Evolutionary conservation across 2,329 filamentous ascomycete species (phyloP), one percentile per base, ranked within the genome.

Genomic region (Emmonsiellopsis sp.): DNA sequence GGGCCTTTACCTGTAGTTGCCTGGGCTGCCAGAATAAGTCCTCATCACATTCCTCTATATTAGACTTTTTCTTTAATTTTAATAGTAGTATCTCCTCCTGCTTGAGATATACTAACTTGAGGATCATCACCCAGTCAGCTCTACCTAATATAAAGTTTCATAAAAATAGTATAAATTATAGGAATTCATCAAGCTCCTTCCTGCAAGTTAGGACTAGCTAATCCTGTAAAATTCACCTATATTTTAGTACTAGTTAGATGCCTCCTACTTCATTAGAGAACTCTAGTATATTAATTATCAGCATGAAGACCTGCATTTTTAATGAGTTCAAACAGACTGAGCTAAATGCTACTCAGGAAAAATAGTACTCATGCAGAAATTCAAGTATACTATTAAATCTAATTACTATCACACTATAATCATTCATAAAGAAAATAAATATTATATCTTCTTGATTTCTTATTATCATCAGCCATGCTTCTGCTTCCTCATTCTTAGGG

Each of bases 361-460:
- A 42, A 13, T 42, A 42, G 6, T 13, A 1, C 17, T 17, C 17
- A 17, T 17, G 0, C 17, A 17, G 17, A 17, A 17, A 17, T 2
- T 0, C 17, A 2, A 17, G 17, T 2, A 17, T 17, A 17, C 17
- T 17, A 17, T 17, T 0, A 17, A 17, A 17, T 2, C 2, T 2
- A 17, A 2, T 17, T 17, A 2, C 17, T 17, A 2, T 2, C 2
- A 2, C 2, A 17, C 17, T 17, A 17, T 17, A 2, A 17, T 17
- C 17, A 17, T 17, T 2, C 17, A 17, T 17, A 0, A 17, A 17
- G 17, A 2, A 2, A 2, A 2, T 17, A 17, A 17, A 17, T 2
- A 17, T 0, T 17, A 0, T 2, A 17, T 17, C 17, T 2, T 17
- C 17, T 17, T 17, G 17, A 2, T 17, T 2, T 2, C 0, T 2